phyloP scores from a whole-genome alignment of 2,329 filamentous ascomycete species.

The Bimuria novae-zelandiae region DNA sequence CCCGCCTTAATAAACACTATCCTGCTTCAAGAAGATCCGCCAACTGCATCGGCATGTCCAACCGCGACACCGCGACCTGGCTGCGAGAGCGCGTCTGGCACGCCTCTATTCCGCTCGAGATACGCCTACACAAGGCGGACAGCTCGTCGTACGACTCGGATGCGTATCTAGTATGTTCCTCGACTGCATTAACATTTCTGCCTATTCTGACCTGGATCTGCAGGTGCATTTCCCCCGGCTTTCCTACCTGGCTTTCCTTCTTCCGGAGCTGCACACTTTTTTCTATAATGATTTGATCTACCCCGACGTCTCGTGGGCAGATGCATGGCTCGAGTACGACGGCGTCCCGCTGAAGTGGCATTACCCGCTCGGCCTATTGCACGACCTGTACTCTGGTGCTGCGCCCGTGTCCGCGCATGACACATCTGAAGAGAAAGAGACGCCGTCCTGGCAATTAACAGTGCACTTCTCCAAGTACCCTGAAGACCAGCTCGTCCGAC shows the following conservation, averaged over 20 bases:
- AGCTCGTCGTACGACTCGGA: constrained; percentile 65
- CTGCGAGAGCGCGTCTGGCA: constrained; percentile 61
- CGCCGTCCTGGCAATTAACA: constrained; percentile 65
- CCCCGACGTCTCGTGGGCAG: constrained; percentile 55
- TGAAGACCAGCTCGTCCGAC: constrained; percentile 60
- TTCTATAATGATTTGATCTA: constrained; percentile 64
- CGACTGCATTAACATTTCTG: background rate
- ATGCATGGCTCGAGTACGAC: constrained; percentile 70
- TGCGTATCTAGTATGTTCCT: constrained; percentile 61
- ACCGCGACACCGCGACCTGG: constrained; percentile 41
- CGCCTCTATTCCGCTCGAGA: constrained; percentile 64
- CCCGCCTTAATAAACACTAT: constrained; percentile 8
- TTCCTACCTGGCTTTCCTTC: constrained; percentile 70
- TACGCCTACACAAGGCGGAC: constrained; percentile 62
- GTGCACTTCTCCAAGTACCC: constrained; percentile 66
- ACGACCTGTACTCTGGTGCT: constrained; percentile 68
- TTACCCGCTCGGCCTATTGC: constrained; percentile 70
- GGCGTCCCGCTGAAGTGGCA: constrained; percentile 73
- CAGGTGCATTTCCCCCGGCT: constrained; percentile 67
- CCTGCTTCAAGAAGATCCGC: constrained; percentile 3
- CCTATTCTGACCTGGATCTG: constrained; percentile 6
- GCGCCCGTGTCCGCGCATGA: constrained; percentile 46
- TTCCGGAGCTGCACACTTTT: constrained; percentile 66
- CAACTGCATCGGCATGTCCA: constrained; percentile 18
- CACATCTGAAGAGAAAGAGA: constrained; percentile 22